Percentiles rank a stretch among this genome's conserved stretches.
Evolutionary conservation across 352 stramenopile genomes (phyloP).

Genomic region (Phytophthora tubulina): DNA sequence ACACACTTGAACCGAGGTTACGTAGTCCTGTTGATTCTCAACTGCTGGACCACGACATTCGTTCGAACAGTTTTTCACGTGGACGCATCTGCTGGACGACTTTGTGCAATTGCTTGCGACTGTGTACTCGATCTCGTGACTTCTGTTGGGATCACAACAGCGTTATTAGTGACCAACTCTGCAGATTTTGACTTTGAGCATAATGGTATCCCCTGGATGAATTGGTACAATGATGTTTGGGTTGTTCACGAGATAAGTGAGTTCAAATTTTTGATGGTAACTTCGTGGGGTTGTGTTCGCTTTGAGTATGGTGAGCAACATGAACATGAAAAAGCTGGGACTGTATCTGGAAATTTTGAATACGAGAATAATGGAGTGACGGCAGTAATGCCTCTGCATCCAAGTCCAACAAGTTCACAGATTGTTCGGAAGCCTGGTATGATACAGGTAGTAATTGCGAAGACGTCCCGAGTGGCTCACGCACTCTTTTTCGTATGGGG

Average conservation of each 20-base stretch:
- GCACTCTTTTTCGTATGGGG: slow-evolving; percentile 38
- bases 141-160: slow-evolving; percentile 34
- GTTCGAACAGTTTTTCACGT: slow-evolving; percentile 16
- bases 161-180: slow-evolving; percentile 26
- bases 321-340: slow-evolving; percentile 45
- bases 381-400: not conserved
- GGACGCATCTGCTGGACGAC: not conserved
- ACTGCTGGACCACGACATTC: slow-evolving; percentile 39
- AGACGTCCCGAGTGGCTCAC: not conserved
- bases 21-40: slow-evolving; percentile 35
- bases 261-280: slow-evolving; percentile 47
- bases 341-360: not conserved
- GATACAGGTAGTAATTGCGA: too few relatives aligned
- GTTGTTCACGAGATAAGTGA: slow-evolving; percentile 34
- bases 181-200: slow-evolving; percentile 18
- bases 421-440: too few relatives aligned
- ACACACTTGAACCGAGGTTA: slow-evolving; percentile 31
- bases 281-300: slow-evolving; percentile 55
- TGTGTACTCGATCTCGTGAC: slow-evolving; percentile 37
- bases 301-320: slow-evolving; percentile 38
- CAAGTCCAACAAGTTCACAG: not conserved
- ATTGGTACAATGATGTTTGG: slow-evolving; percentile 28
- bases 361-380: not conserved
- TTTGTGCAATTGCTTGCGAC: slow-evolving; percentile 28
- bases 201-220: not conserved